These are phyloP conservation scores for Colletotrichum neosansevieriae DNA, from an alignment of 2,329 filamentous ascomycete species.

Conservation along the genomic window DNA sequence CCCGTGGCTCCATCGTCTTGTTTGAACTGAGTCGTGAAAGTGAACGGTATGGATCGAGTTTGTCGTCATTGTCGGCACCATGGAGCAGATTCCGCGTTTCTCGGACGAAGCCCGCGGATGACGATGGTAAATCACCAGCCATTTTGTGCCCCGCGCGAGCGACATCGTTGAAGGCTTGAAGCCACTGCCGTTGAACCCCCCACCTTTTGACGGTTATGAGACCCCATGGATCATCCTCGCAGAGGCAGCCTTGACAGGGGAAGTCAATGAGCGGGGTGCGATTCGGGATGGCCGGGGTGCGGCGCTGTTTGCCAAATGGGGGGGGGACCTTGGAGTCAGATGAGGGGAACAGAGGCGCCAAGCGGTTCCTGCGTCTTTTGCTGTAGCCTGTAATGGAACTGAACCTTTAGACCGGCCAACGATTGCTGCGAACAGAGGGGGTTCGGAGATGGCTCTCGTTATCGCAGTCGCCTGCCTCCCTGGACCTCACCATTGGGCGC, in stretches of 20 bases:
- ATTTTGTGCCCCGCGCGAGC: slow-evolving; percentile 17
- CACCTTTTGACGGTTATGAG: slow-evolving; percentile 22
- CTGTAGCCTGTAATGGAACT: slow-evolving; percentile 10
- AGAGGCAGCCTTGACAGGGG: slow-evolving; percentile 25
- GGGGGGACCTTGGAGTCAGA: no score
- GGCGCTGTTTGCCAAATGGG: slow-evolving; percentile 22
- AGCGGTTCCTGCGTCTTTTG: slow-evolving; percentile 35
- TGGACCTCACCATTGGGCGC: slow-evolving; percentile 7
- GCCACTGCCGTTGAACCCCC: slow-evolving; percentile 18
- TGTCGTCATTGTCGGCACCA: neutral
- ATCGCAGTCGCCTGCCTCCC: slow-evolving; percentile 23
- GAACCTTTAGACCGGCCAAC: slow-evolving; percentile 10
- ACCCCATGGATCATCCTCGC: slow-evolving; percentile 36
- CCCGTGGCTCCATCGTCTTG: slow-evolving; percentile 17
- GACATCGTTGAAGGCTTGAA: slow-evolving; percentile 13
- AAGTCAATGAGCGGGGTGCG: slow-evolving; percentile 20
- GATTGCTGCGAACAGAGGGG: slow-evolving; percentile 12
- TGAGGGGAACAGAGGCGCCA: slow-evolving; percentile 26
- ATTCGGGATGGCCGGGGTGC: slow-evolving; percentile 35
- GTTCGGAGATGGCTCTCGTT: slow-evolving; percentile 31
- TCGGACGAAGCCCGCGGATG: slow-evolving; percentile 17
- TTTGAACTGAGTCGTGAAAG: slow-evolving; percentile 24
- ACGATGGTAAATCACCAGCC: slow-evolving; percentile 7
- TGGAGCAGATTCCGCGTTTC: slow-evolving; percentile 20
- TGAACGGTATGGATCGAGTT: slow-evolving; percentile 8